Percentiles rank a stretch among this genome's conserved stretches.
phyloP scores from a whole-genome alignment of 148 eudicot species.

The Beta vulgaris region DNA sequence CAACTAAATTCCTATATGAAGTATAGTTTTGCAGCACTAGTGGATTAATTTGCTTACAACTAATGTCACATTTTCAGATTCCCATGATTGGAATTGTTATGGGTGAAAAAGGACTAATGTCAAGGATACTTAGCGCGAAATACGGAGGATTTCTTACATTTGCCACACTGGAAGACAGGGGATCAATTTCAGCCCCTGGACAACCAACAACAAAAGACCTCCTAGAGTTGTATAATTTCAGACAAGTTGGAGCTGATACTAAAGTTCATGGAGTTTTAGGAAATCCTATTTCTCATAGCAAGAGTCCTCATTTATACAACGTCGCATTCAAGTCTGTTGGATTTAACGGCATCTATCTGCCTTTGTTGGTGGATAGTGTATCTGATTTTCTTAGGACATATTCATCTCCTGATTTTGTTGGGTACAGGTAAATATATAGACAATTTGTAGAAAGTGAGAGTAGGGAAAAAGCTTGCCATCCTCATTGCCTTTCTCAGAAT shows the following conservation, averaged over 20 bases:
- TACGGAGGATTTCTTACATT: constrained; percentile 89
- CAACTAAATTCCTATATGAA: too few relatives aligned
- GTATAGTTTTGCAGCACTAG: too few relatives aligned
- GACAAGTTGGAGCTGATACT: constrained; percentile 63
- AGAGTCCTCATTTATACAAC: constrained; percentile 69
- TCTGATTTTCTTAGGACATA: constrained; percentile 57
- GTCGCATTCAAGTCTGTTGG: constrained; percentile 58
- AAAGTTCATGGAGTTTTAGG: constrained; percentile 80
- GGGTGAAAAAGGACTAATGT: constrained; percentile 79
- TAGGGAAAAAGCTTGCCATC: too few relatives aligned
- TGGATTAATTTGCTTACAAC: not conserved
- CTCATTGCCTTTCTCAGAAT: too few relatives aligned
- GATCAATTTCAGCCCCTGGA: constrained; percentile 86
- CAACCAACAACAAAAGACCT: constrained; percentile 73
- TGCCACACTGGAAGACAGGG: constrained; percentile 66
- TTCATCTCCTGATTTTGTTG: constrained; percentile 72
- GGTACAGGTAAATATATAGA: constrained; percentile 95
- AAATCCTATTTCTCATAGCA: constrained; percentile 87
- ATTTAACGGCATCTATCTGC: constrained; percentile 69
- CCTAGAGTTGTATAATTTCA: constrained; percentile 66
- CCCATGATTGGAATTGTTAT: constrained; percentile 83
- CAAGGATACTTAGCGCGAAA: constrained; percentile 76
- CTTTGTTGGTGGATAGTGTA: constrained; percentile 69
- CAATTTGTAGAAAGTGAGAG: too few relatives aligned
- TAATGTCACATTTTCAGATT: constrained; percentile 51